These are phyloP conservation scores for Clonostachys byssicola DNA, from an alignment of 2,329 filamentous ascomycete species.

Conservation along the genomic window DNA sequence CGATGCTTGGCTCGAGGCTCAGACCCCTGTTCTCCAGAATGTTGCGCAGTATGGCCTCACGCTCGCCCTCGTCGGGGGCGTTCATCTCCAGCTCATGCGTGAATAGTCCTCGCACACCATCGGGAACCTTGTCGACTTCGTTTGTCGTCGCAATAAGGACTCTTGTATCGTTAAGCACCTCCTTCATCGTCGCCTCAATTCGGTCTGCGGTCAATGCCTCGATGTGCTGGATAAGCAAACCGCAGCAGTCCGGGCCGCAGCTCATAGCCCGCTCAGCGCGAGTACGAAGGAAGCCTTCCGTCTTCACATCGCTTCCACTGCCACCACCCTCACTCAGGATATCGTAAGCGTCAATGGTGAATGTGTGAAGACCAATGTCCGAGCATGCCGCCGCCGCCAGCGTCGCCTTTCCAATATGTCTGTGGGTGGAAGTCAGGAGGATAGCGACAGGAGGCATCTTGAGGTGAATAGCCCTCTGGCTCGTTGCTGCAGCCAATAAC, in stretches of 20 bases:
- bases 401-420: conserved; percentile 88
- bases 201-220: conserved; percentile 89
- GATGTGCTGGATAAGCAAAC: conserved; percentile 82
- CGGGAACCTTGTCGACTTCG: conserved; percentile 90
- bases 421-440: conserved; percentile 84
- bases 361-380: conserved; percentile 87
- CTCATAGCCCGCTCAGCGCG: conserved; percentile 84
- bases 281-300: conserved; percentile 83
- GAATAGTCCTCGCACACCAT: conserved; percentile 85
- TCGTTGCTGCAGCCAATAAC: conserved; percentile 83
- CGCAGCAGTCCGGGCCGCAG: conserved; percentile 80
- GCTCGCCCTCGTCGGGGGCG: conserved; percentile 87
- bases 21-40: conserved; percentile 75
- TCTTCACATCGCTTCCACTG: conserved; percentile 88
- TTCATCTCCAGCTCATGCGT: conserved; percentile 93
- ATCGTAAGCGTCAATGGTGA: conserved; percentile 86
- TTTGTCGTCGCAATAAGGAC: conserved; percentile 92
- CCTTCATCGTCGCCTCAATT: conserved; percentile 80
- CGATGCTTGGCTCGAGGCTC: conserved; percentile 76
- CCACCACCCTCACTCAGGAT: conserved; percentile 83
- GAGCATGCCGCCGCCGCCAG: conserved; percentile 73
- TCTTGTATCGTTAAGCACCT: conserved; percentile 73
- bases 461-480: conserved; percentile 78
- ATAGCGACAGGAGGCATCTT: conserved; percentile 86
- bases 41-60: conserved; percentile 79